Evolutionary conservation across 768 basidiomycete species (phyloP).

Genomic region (Termitomyces eurrhizus): DNA sequence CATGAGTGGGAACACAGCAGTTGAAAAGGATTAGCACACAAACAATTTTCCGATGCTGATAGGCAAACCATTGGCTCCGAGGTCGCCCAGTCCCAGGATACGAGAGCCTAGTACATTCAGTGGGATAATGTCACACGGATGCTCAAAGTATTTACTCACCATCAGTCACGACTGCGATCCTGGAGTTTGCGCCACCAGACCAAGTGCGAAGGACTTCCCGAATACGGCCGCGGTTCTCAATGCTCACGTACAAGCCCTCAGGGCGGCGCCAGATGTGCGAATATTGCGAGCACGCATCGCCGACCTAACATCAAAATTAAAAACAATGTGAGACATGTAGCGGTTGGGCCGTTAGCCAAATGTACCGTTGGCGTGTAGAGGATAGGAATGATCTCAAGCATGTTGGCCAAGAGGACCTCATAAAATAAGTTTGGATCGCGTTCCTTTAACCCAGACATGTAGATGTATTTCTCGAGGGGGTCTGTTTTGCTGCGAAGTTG

Average conservation of each 20-base stretch:
- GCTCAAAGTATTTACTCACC: slow-evolving; percentile 33
- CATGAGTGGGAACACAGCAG: neutral
- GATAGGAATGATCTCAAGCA: slow-evolving; percentile 66
- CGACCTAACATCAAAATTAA: slow-evolving; percentile 35
- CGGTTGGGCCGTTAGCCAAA: slow-evolving; percentile 3
- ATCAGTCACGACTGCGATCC: slow-evolving; percentile 78
- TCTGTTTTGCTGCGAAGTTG: slow-evolving; percentile 55
- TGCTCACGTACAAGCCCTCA: slow-evolving; percentile 59
- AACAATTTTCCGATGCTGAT: slow-evolving; percentile 75
- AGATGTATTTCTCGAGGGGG: slow-evolving; percentile 68
- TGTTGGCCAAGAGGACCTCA: slow-evolving; percentile 53
- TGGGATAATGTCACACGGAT: neutral
- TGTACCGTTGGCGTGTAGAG: slow-evolving; percentile 72
- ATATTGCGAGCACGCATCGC: slow-evolving; percentile 70
- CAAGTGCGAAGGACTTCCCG: slow-evolving; percentile 51
- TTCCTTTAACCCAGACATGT: slow-evolving; percentile 58
- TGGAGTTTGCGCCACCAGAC: slow-evolving; percentile 39
- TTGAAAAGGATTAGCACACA: slow-evolving; percentile 17
- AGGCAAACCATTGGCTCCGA: slow-evolving; percentile 46
- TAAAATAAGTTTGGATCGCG: slow-evolving; percentile 67
- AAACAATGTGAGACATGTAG: slow-evolving; percentile 13
- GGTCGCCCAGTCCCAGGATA: slow-evolving; percentile 64
- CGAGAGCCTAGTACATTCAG: slow-evolving; percentile 44
- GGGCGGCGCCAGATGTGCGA: slow-evolving; percentile 66
- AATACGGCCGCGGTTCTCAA: slow-evolving; percentile 63